Evolutionary conservation across 805 yeast genomes (phyloP).

Genomic region (Wickerhamomyces subpelliculosus): DNA sequence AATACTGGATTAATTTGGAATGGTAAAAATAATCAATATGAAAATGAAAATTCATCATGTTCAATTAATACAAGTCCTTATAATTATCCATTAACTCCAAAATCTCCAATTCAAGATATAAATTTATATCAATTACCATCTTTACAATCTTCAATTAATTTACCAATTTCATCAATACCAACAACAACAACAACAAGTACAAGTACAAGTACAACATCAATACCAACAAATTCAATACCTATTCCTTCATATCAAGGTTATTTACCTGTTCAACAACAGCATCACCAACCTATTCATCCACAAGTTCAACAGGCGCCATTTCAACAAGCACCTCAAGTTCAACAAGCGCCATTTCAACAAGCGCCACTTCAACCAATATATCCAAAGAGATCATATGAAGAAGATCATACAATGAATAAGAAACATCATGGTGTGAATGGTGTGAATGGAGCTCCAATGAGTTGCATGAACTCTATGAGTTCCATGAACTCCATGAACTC

Average conservation of each 20-base stretch:
- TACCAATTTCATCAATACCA: too few species aligned
- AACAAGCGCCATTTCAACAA: background rate
- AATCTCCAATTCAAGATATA: slow-evolving; percentile 13
- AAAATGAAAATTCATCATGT: too few species aligned
- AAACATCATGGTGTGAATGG: too few species aligned
- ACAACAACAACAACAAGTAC: background rate
- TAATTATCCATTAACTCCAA: slow-evolving; percentile 16
- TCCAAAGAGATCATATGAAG: too few species aligned
- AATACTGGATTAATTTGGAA: slow-evolving; percentile 4
- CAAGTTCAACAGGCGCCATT: background rate
- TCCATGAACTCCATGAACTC: too few species aligned
- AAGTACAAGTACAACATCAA: background rate
- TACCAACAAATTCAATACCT: too few species aligned
- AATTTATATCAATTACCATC: background rate
- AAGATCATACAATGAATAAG: too few species aligned
- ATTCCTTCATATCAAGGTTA: too few species aligned
- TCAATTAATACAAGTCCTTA: background rate
- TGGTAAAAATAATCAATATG: slow-evolving; percentile 1
- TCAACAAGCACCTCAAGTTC: background rate
- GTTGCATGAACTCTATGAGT: too few species aligned
- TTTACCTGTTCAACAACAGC: background rate
- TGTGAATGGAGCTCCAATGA: too few species aligned
- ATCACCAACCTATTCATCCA: background rate
- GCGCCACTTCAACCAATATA: background rate
- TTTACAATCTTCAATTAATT: background rate